phyloP scores from a whole-genome alignment of 768 basidiomycete genomes.

The Naganishia vishniacii region DNA sequence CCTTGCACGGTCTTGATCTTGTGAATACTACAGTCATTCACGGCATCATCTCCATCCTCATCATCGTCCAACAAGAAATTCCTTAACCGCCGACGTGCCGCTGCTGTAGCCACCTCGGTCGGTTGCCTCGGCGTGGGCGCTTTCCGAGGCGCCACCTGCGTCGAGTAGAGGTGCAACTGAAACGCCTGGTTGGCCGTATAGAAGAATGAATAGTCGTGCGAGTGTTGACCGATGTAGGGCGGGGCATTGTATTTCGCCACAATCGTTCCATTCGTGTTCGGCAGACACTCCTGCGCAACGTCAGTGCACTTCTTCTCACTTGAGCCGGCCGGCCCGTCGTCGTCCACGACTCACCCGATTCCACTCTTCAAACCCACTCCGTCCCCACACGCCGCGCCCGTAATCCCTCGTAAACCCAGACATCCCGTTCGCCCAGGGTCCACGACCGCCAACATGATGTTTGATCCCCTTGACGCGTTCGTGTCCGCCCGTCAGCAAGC shows the following conservation, averaged over 20 bases:
- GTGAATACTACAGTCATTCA: slow-evolving; percentile 41
- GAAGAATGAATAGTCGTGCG: slow-evolving; percentile 58
- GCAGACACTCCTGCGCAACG: slow-evolving; percentile 18
- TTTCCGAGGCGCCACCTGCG: slow-evolving; percentile 49
- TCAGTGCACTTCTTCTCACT: neutral
- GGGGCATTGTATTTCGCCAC: slow-evolving; percentile 43
- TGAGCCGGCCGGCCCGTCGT: neutral
- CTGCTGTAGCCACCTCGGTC: slow-evolving; percentile 34
- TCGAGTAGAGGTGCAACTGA: slow-evolving; percentile 70
- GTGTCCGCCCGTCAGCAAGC: neutral
- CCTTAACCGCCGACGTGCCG: slow-evolving; percentile 24
- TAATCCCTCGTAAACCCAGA: slow-evolving; percentile 18
- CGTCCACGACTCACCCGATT: slow-evolving; percentile 16
- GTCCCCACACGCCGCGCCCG: slow-evolving; percentile 25
- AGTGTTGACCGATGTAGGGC: slow-evolving; percentile 47
- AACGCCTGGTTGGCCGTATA: slow-evolving; percentile 88
- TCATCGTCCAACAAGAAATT: slow-evolving; percentile 35
- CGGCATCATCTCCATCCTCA: slow-evolving; percentile 50
- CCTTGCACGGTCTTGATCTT: slow-evolving; percentile 62
- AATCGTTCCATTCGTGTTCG: slow-evolving; percentile 36
- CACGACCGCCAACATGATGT: neutral
- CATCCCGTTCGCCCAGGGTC: slow-evolving; percentile 23
- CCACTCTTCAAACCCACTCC: slow-evolving; percentile 29
- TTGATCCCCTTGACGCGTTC: slow-evolving; percentile 24
- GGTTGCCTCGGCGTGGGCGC: slow-evolving; percentile 48